Conservation (phyloP, 2,329 filamentous ascomycete genomes). For the Helminthosporium solani region DNA sequence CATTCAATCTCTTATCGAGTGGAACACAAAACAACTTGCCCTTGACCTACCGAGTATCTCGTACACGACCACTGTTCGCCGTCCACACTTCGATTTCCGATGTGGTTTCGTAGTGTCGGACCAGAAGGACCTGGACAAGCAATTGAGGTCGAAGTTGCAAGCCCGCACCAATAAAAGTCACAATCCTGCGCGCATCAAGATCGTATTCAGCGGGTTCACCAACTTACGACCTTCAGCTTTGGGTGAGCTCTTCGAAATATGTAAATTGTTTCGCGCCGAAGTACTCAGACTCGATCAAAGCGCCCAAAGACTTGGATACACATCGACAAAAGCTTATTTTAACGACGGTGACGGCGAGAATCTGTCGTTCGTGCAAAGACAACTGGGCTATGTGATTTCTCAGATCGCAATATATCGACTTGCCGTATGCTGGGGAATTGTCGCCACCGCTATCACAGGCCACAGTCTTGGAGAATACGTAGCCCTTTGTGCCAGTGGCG, state of each 20-base stretch:
- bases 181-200: too few species aligned
- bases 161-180: constrained; percentile 42
- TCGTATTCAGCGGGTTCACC: too few species aligned
- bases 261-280: too few species aligned
- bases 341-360: too few species aligned
- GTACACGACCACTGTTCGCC: constrained; percentile 28
- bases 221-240: too few species aligned
- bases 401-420: constrained; percentile 39
- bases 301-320: too few species aligned
- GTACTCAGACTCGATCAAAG: too few species aligned
- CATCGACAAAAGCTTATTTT: too few species aligned
- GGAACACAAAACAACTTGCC: too few species aligned
- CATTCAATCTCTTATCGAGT: constrained; percentile 1
- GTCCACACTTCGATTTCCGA: constrained; percentile 15
- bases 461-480: constrained; percentile 45
- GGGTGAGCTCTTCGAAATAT: too few species aligned
- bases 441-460: constrained; percentile 19
- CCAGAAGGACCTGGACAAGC: background rate
- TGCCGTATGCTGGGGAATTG: constrained; percentile 17
- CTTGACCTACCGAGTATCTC: constrained; percentile 15
- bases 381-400: too few species aligned
- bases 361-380: too few species aligned
- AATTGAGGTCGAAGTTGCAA: constrained; percentile 5
- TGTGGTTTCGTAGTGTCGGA: background rate
- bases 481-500: constrained; percentile 39